phyloP scores from a whole-genome alignment of 75 land plant species.

The Cunninghamia lanceolata region DNA sequence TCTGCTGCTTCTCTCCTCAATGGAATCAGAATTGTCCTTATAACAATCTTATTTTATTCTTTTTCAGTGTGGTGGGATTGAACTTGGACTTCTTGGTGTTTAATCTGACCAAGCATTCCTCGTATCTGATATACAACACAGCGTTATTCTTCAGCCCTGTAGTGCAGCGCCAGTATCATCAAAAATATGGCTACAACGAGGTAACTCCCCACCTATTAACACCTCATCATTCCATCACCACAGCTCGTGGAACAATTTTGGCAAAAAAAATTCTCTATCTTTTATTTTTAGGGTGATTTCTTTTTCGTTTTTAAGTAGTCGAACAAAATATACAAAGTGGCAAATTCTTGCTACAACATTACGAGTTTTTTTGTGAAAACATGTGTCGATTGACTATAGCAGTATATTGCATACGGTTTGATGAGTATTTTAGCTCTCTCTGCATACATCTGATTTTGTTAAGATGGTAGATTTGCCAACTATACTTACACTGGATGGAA shows the following conservation, averaged over 20 bases:
- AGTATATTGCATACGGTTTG: too few relatives aligned
- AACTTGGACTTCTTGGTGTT: conserved; percentile 91
- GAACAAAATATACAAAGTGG: too few relatives aligned
- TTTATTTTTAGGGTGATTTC: too few relatives aligned
- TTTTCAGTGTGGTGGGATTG: conserved; percentile 82
- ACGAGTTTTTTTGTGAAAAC: too few relatives aligned
- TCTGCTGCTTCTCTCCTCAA: background rate
- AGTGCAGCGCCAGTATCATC: conserved; percentile 75
- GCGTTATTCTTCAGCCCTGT: conserved; percentile 78
- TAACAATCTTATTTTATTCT: background rate
- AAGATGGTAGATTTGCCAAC: background rate
- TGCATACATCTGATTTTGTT: too few relatives aligned
- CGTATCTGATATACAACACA: conserved; percentile 91
- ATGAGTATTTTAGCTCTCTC: too few relatives aligned
- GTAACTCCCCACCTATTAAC: conserved; percentile 21
- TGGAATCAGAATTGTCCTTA: background rate
- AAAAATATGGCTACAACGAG: conserved; percentile 80
- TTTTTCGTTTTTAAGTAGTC: too few relatives aligned
- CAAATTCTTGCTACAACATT: too few relatives aligned
- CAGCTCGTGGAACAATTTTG: too few relatives aligned
- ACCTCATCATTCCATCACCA: too few relatives aligned
- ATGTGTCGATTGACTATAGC: too few relatives aligned
- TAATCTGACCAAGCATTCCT: conserved; percentile 91
- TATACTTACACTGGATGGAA: background rate
- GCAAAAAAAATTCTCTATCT: too few relatives aligned